Base-by-base conservation (phyloP, 1,284 basidiomycete genomes). In the Schizophyllum amplum region DNA sequence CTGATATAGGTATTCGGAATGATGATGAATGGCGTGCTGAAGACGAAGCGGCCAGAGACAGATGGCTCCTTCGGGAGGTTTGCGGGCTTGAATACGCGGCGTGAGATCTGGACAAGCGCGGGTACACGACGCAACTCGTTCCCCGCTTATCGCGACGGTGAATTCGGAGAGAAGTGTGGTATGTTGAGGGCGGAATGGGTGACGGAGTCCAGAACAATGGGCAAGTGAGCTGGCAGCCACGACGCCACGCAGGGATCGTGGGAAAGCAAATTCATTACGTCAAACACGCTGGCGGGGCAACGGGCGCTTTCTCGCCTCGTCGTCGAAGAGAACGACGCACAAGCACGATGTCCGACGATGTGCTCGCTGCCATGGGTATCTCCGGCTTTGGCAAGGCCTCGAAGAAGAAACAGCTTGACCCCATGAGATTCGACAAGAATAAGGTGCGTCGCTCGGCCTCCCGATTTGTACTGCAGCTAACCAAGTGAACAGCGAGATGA, bases 311-410 rank as follows among this genome's bases (percentile, higher is more conserved):
- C 33, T 9, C 11, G 33, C 33, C 17, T 42, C 33, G 33, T 17
- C 33, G 7, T 13, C 33, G 33, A 42, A 17, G 13, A 42, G 4
- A 9, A 42, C 33, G 33, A 42, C 33, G 33, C 7, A 9, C 7
- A 13, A 17, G 13, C 11, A 42, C 33, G 33, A 42, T 42, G 33
- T 42, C 33, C 33, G 33, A 42, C 33, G 87, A 89, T 60, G 71
- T 90, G 25, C 77, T 91, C 62, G 82, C 86, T 5, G 81, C 86
- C 15, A 91, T 92, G 88, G 89, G 89, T 9, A 88, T 92, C 59
- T 65, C 82, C 62, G 86, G 87, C 47, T 92, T 92, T 68, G 89
- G 89, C 21, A 91, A 90, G 70, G 71, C 83, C 55, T 65, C 71
- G 24, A 81, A 83, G 67, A 85, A 84, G 70, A 81, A 76, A 60